phyloP scores from a whole-genome alignment of 768 basidiomycete species.

The Peribolospora kevripleyi region DNA sequence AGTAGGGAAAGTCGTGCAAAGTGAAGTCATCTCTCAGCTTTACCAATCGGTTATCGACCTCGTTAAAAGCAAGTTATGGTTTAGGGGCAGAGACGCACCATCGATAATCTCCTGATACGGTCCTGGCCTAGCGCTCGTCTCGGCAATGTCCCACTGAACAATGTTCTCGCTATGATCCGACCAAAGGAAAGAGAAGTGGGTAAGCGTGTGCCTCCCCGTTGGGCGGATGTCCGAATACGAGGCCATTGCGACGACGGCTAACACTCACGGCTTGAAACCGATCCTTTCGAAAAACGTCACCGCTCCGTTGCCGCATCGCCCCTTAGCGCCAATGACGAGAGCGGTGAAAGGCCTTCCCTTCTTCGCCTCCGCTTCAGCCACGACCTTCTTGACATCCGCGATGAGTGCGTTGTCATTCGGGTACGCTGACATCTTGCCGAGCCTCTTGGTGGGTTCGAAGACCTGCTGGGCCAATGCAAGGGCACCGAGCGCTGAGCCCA shows the following conservation, averaged over 20 bases:
- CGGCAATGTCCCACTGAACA: slow-evolving; percentile 88
- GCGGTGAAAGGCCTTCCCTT: slow-evolving; percentile 36
- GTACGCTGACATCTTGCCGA: slow-evolving; percentile 56
- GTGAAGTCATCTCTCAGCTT: neutral
- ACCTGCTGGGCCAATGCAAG: slow-evolving; percentile 53
- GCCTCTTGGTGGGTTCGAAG: slow-evolving; percentile 26
- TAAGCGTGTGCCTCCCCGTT: neutral
- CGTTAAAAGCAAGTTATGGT: neutral
- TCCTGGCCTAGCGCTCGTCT: slow-evolving; percentile 75
- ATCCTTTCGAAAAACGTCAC: slow-evolving; percentile 88
- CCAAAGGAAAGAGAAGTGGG: neutral
- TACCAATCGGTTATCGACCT: neutral
- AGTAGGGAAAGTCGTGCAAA: neutral
- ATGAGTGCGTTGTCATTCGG: slow-evolving; percentile 69
- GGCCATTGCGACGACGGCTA: too few species aligned
- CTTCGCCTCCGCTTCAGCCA: slow-evolving; percentile 39
- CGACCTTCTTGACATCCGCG: slow-evolving; percentile 34
- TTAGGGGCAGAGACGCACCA: slow-evolving; percentile 15
- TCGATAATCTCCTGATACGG: slow-evolving; percentile 87
- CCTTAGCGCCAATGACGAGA: slow-evolving; percentile 85
- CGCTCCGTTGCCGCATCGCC: slow-evolving; percentile 80
- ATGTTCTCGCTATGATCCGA: slow-evolving; percentile 47
- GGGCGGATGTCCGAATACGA: neutral
- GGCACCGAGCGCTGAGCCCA: slow-evolving; percentile 54
- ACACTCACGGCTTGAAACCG: slow-evolving; percentile 67